Evolutionary conservation across 768 basidiomycete species (phyloP).

Genomic region (Suillus cothurnatus): DNA sequence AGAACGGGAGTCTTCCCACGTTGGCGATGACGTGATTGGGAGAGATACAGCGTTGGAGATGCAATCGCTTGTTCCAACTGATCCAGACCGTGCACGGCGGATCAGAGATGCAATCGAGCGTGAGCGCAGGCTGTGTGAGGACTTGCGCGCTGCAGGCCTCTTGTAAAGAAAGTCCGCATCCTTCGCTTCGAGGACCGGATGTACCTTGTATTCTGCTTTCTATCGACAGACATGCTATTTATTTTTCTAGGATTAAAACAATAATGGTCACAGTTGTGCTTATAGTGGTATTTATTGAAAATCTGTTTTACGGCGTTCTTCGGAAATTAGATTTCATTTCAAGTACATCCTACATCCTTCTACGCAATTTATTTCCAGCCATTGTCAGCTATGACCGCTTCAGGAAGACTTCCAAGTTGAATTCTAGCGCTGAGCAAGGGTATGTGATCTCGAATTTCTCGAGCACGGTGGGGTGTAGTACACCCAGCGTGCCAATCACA

Average conservation of each 20-base stretch:
- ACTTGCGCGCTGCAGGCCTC: slow-evolving; percentile 66
- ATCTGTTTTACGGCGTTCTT: background rate
- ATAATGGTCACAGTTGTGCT: background rate
- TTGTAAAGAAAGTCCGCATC: slow-evolving; percentile 36
- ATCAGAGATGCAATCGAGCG: slow-evolving; percentile 49
- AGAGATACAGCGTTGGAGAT: background rate
- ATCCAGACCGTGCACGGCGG: slow-evolving; percentile 45
- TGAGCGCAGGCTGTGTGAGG: slow-evolving; percentile 59
- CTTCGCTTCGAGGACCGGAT: background rate
- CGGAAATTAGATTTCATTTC: slow-evolving; percentile 7
- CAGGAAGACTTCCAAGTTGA: slow-evolving; percentile 94
- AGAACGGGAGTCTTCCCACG: slow-evolving; percentile 20
- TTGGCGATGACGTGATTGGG: slow-evolving; percentile 28
- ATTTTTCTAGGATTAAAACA: slow-evolving; percentile 3
- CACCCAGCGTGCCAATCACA: slow-evolving; percentile 86
- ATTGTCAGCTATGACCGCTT: slow-evolving; percentile 45
- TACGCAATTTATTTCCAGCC: slow-evolving; percentile 6
- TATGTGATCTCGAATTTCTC: slow-evolving; percentile 92
- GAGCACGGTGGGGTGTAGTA: slow-evolving; percentile 90
- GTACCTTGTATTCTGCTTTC: background rate
- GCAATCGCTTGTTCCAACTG: slow-evolving; percentile 30
- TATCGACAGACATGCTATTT: slow-evolving; percentile 1
- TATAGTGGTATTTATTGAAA: slow-evolving; percentile 4
- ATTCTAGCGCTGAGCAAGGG: slow-evolving; percentile 94
- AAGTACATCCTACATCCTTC: slow-evolving; percentile 7